A percentile compares a stretch with the other conserved stretches of the same genome.
phyloP scores from a whole-genome alignment of 768 basidiomycete species.

The Naganishia vaughanmartiniae region DNA sequence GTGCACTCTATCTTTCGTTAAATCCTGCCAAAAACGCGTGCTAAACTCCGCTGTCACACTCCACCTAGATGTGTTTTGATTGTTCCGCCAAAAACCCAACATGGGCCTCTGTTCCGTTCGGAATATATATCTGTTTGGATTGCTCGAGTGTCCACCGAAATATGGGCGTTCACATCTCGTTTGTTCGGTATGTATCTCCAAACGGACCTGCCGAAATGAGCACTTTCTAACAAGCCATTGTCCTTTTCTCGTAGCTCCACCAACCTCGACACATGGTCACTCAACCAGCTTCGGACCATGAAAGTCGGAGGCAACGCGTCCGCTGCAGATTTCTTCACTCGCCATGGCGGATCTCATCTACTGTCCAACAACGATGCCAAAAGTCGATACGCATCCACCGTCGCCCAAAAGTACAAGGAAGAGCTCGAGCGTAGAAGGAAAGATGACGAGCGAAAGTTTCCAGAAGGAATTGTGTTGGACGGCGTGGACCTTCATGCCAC shows the following conservation, averaged over 20 bases:
- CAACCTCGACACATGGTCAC: slow-evolving; percentile 91
- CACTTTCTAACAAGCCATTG: neutral
- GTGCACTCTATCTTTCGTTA: slow-evolving; percentile 23
- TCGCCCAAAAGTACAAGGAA: slow-evolving; percentile 86
- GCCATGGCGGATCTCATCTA: slow-evolving; percentile 73
- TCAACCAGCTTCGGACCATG: slow-evolving; percentile 86
- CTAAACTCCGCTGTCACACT: neutral
- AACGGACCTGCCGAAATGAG: neutral
- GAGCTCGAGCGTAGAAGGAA: slow-evolving; percentile 76
- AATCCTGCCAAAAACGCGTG: neutral
- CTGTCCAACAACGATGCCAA: slow-evolving; percentile 73
- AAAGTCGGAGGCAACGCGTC: slow-evolving; percentile 90
- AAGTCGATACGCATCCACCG: slow-evolving; percentile 81
- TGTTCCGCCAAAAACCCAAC: slow-evolving; percentile 94
- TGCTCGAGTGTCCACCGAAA: slow-evolving; percentile 94
- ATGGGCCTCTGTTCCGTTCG: slow-evolving; percentile 95
- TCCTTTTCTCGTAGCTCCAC: slow-evolving; percentile 66
- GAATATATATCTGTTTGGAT: slow-evolving; percentile 94
- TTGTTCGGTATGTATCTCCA: slow-evolving; percentile 71
- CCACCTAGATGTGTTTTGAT: slow-evolving; percentile 77
- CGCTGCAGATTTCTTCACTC: slow-evolving; percentile 82
- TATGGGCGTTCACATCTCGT: slow-evolving; percentile 96
- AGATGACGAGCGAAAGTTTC: slow-evolving; percentile 73
- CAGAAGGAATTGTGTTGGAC: slow-evolving; percentile 74
- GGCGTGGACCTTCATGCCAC: slow-evolving; percentile 59